Evolutionary conservation across 441 rosid species (phyloP).

Genomic region (Corymbia citriodora): DNA sequence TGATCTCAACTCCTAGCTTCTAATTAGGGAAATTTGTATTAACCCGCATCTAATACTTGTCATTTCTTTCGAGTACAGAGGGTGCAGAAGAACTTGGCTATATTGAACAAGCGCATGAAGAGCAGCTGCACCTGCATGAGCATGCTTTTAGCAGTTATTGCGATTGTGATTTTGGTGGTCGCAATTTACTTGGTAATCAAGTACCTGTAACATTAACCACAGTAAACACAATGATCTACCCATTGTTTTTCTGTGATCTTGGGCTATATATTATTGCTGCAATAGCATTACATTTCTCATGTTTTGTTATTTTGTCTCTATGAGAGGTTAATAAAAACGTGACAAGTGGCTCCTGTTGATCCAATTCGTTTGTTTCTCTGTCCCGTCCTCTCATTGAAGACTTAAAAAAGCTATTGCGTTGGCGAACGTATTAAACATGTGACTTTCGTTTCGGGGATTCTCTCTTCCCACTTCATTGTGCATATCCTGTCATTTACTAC

Average conservation of each 20-base stretch:
- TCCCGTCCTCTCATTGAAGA: not conserved
- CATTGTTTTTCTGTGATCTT: not conserved
- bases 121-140: constrained; percentile 3
- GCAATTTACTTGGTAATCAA: not conserved
- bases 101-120: not conserved
- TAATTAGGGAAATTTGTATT: not conserved
- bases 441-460: not conserved
- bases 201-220: not conserved
- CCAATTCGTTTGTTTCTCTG: not conserved
- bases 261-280: not conserved
- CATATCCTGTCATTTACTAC: not conserved
- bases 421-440: not conserved
- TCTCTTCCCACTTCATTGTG: not conserved
- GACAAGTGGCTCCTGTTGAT: not conserved
- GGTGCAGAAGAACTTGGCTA: constrained; percentile 1
- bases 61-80: not conserved
- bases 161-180: not conserved
- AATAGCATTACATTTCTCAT: not conserved
- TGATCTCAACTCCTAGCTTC: not conserved
- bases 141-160: not conserved
- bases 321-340: not conserved
- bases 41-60: not conserved
- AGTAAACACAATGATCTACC: not conserved
- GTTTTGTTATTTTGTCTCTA: not conserved
- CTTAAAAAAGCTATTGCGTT: not conserved